Evolutionary conservation across 164 flowering plant genomes (phyloP).

Genomic region (Vitis riparia): DNA sequence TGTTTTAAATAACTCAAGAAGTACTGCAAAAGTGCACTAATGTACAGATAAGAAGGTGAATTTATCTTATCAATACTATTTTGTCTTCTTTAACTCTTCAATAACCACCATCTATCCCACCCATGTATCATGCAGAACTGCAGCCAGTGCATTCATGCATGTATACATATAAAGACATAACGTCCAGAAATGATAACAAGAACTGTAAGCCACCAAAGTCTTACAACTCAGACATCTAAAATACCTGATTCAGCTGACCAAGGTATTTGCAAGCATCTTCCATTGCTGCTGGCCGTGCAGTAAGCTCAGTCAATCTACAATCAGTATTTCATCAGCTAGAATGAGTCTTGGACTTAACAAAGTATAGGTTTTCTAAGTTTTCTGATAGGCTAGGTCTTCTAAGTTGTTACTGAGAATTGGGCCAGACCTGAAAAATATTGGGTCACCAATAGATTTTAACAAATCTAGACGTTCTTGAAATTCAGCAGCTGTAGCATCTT

Average conservation of each 20-base stretch:
- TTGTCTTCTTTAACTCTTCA: not conserved
- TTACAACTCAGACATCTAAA: not conserved
- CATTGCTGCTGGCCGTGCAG: constrained; percentile 74
- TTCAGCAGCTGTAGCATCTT: constrained; percentile 84
- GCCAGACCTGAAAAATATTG: constrained; percentile 83
- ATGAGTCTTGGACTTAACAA: not conserved
- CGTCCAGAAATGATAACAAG: not conserved
- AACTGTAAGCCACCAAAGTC: no score
- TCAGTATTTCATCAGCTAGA: constrained; percentile 9
- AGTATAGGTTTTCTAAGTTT: no score
- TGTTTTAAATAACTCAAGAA: no score
- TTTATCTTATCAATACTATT: not conserved
- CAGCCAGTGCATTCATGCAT: not conserved
- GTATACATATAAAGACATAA: not conserved
- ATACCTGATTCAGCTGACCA: constrained; percentile 70
- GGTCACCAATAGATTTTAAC: constrained; percentile 78
- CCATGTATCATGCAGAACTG: not conserved
- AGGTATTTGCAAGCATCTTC: constrained; percentile 63
- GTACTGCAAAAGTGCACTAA: no score
- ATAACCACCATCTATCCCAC: not conserved
- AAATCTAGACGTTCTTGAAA: constrained; percentile 67
- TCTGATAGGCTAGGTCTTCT: no score
- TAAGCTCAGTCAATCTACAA: constrained; percentile 73
- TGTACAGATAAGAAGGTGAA: not conserved
- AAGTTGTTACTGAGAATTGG: no score